Base-by-base conservation (phyloP, 75 land plant genomes). In the Cupressus sempervirens region DNA sequence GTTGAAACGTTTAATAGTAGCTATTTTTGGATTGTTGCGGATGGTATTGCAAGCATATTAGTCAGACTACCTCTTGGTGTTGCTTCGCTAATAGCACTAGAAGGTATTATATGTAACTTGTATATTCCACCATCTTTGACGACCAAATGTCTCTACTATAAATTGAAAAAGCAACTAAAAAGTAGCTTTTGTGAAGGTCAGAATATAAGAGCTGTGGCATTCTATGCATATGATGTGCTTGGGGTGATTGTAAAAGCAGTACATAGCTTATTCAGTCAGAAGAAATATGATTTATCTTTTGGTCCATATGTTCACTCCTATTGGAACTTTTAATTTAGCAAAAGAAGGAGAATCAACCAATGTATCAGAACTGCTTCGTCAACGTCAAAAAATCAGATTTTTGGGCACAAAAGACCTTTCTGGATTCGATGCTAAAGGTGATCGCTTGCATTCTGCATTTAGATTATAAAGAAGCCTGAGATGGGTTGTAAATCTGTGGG, bases 1-100 rank as follows among this genome's bases (percentile, higher is more conserved):
- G 34, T 67, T 91, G 62, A 58, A 80, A 88, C n/a, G 92, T 46
- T 91, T 83, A 68, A 48, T 20, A 30, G 80, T 40, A 89, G 91
- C 7, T 91, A 89, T 83, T 88, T 89, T 41, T 91, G 92, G 92
- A 86, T 91, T 68, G 82, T 83, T 11, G 87, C 90, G 10, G 90
- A 91, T 58, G 86, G 87, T 67, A 85, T 87, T 45, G 53, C 82
- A 20, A 38, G 83, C 68, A 62, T 80, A 26, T 58, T 91, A 80
- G 91, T 89, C 83, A 46, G 40, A 20, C 9, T 68, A 26, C 35
- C 32, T 34, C 30, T 84, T 38, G 83, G 88, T 40, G 50, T 85
- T 16, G 86, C 41, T 7, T 79, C 82, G 45, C 20, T 84, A 52
- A 75, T 29, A 18, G 88, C 87, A 76, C 72, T 83, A n/a, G n/a